A percentile compares a stretch with the other conserved stretches of the same genome.
Evolutionary conservation across 78 protist species (phyloP).

Genomic region (Tieghemostelium lacteum): DNA sequence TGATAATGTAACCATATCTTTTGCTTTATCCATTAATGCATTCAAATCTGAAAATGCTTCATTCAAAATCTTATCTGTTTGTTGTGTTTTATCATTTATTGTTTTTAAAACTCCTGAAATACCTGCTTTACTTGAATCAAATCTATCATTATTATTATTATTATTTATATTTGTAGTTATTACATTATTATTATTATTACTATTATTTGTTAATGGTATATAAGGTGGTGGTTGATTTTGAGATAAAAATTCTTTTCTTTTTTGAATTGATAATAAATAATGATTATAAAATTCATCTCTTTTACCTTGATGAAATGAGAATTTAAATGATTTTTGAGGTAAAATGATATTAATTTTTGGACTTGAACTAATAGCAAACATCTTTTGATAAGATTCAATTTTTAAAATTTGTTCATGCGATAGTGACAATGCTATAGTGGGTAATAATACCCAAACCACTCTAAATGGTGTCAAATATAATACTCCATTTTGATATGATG

Average conservation of each 20-base stretch:
- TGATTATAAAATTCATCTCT: slow-evolving; percentile 26
- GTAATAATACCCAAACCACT: slow-evolving; percentile 24
- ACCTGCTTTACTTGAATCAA: slow-evolving; percentile 73
- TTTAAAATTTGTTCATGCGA: neutral
- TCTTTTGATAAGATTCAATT: neutral
- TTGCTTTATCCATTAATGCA: slow-evolving; percentile 79
- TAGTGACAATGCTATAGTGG: neutral
- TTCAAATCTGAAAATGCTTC: slow-evolving; percentile 73
- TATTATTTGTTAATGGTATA: neutral
- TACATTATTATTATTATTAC: neutral
- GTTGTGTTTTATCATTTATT: slow-evolving; percentile 51
- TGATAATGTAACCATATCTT: slow-evolving; percentile 66
- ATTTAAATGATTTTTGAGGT: slow-evolving; percentile 4
- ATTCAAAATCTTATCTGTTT: slow-evolving; percentile 29
- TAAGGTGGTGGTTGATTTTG: neutral
- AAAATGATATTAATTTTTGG: slow-evolving; percentile 46
- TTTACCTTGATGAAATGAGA: slow-evolving; percentile 61
- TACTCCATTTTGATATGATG: slow-evolving; percentile 19
- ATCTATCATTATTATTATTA: neutral
- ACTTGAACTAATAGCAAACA: slow-evolving; percentile 25
- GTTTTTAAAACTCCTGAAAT: slow-evolving; percentile 49
- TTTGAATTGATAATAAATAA: too few relatives aligned
- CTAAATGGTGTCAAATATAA: slow-evolving; percentile 10
- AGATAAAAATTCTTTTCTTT: slow-evolving; percentile 8
- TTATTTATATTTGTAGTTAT: neutral